Evolutionary conservation across 73 alveolate species (phyloP).

Genomic region (Diophrys sp.): DNA sequence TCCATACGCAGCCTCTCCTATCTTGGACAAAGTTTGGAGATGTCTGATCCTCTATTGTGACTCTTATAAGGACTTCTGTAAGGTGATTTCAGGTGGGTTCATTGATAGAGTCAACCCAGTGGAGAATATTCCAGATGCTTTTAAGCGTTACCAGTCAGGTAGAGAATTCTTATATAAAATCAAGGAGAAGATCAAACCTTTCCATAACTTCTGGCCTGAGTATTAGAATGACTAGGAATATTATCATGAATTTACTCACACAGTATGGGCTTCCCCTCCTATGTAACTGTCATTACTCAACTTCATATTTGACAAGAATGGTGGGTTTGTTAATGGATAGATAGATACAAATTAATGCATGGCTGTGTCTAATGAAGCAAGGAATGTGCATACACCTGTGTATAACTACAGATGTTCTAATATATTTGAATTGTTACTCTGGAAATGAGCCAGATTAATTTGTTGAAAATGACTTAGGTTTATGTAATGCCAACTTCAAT

Average conservation of each 20-base stretch:
- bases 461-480: too few relatives aligned
- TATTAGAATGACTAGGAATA: conserved; percentile 27
- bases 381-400: not conserved
- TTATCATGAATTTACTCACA: not conserved
- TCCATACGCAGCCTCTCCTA: conserved; percentile 56
- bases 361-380: not conserved
- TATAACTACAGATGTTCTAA: too few relatives aligned
- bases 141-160: not conserved
- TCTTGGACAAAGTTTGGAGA: conserved; percentile 42
- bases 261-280: not conserved
- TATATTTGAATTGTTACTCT: too few relatives aligned
- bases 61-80: conserved; percentile 38
- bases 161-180: not conserved
- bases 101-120: conserved; percentile 31
- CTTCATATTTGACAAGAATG: not conserved
- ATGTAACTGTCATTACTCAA: not conserved
- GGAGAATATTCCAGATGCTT: not conserved
- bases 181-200: conserved; percentile 30
- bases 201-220: conserved; percentile 51
- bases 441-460: too few relatives aligned
- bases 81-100: conserved; percentile 43
- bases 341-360: not conserved
- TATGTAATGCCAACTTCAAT: not conserved
- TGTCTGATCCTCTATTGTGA: conserved; percentile 42
- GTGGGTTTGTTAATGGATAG: not conserved